These are phyloP conservation scores for Salinomyces thailandicus DNA, from an alignment of 2,329 filamentous ascomycete species.

Conservation along the genomic window DNA sequence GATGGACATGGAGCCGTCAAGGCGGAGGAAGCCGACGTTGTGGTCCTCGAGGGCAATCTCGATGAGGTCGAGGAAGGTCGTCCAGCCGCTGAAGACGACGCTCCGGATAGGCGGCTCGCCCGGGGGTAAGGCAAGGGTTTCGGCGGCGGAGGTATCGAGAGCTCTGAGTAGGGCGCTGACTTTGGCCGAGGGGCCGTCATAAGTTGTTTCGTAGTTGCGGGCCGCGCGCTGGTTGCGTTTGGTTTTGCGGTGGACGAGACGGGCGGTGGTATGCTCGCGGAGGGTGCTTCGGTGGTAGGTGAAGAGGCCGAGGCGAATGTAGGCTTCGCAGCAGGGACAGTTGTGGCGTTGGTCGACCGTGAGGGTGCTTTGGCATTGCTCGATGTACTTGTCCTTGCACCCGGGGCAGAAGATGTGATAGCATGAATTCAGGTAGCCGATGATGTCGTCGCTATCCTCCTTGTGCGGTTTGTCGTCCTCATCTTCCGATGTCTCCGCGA, in stretches of 20 bases:
- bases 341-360: constrained; percentile 39
- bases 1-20: constrained; percentile 83
- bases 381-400: constrained; percentile 55
- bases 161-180: constrained; percentile 72
- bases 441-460: constrained; percentile 46
- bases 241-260: constrained; percentile 39
- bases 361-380: constrained; percentile 20
- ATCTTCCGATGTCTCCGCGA: constrained; percentile 46
- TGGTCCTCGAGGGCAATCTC: constrained; percentile 63
- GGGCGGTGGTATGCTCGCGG: constrained; percentile 37
- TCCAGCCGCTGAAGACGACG: constrained; percentile 95
- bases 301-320: constrained; percentile 55
- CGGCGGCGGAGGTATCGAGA: constrained; percentile 53
- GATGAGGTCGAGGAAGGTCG: constrained; percentile 84
- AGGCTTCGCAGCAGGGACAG: constrained; percentile 60
- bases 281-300: constrained; percentile 53
- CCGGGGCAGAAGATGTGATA: constrained; percentile 72
- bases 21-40: constrained; percentile 61
- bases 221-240: constrained; percentile 40
- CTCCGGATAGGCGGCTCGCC: constrained; percentile 62
- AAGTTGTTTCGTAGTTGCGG: constrained; percentile 44
- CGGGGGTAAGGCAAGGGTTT: constrained; percentile 50
- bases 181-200: constrained; percentile 84
- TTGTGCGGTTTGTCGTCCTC: too few relatives aligned
- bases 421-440: constrained; percentile 76